Evolutionary conservation across 306 rosid genomes (phyloP).

Genomic region (Cicer judaicum): DNA sequence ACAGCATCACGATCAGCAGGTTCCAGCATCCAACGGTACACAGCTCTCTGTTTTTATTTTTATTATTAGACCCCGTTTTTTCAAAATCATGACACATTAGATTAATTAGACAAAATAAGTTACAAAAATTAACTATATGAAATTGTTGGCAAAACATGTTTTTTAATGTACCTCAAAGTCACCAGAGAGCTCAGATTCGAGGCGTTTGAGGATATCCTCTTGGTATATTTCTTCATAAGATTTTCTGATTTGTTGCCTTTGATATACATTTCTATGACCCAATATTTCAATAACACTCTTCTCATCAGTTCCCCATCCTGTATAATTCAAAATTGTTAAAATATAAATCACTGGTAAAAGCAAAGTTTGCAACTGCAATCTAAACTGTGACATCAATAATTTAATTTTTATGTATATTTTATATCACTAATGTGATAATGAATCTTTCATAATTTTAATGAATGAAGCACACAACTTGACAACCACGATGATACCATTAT

Average conservation of each 20-base stretch:
- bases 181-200: constrained; percentile 77
- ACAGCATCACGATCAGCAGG: constrained; percentile 79
- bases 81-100: neutral
- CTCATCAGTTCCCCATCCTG: constrained; percentile 93
- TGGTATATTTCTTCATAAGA: constrained; percentile 57
- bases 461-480: neutral
- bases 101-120: neutral
- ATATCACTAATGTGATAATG: neutral
- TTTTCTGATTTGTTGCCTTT: constrained; percentile 71
- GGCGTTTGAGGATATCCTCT: constrained; percentile 77
- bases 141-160: neutral
- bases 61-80: neutral
- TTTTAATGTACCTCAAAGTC: constrained; percentile 67
- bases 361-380: neutral
- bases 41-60: constrained; percentile 58
- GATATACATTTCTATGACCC: constrained; percentile 70
- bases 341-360: neutral
- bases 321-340: constrained; percentile 10
- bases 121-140: constrained; percentile 23
- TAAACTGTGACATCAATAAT: neutral
- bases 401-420: neutral
- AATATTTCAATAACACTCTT: constrained; percentile 59
- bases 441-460: neutral
- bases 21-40: constrained; percentile 83
- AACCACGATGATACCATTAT: too few species aligned